Conservation (phyloP, 257 asterid species). For the Primulina tabacum region DNA sequence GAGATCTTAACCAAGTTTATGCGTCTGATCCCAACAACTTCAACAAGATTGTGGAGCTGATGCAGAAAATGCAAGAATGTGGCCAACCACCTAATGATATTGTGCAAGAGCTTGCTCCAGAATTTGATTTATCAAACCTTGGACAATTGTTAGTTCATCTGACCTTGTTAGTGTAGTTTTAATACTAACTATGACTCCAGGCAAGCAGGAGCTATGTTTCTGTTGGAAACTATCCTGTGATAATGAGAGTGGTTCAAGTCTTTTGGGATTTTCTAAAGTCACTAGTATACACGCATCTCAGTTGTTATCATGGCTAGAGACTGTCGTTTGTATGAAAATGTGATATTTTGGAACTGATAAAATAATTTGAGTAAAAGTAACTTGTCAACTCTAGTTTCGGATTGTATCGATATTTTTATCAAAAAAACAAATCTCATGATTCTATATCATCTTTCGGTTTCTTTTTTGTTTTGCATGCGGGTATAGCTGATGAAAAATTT, state of each 20-base stretch:
- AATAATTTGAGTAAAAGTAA: not conserved
- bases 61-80: conserved; percentile 99
- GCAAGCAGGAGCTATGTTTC: not conserved
- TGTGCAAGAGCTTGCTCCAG: conserved; percentile 90
- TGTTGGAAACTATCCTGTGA: not conserved
- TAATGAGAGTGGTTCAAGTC: not conserved
- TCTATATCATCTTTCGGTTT: not conserved
- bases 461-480: conserved; percentile 2
- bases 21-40: conserved; percentile 78
- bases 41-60: conserved; percentile 92
- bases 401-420: not conserved
- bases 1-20: conserved; percentile 62
- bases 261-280: conserved; percentile 8
- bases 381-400: conserved; percentile 3
- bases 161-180: not conserved
- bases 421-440: not conserved
- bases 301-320: not conserved
- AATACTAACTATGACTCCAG: not conserved
- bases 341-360: not conserved
- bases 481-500: conserved; percentile 7
- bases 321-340: conserved; percentile 9
- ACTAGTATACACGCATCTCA: not conserved
- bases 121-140: conserved; percentile 64
- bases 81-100: conserved; percentile 97
- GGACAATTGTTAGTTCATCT: conserved; percentile 72